Base-by-base conservation (phyloP, 2,329 filamentous ascomycete species). In the Microsporum canis region DNA sequence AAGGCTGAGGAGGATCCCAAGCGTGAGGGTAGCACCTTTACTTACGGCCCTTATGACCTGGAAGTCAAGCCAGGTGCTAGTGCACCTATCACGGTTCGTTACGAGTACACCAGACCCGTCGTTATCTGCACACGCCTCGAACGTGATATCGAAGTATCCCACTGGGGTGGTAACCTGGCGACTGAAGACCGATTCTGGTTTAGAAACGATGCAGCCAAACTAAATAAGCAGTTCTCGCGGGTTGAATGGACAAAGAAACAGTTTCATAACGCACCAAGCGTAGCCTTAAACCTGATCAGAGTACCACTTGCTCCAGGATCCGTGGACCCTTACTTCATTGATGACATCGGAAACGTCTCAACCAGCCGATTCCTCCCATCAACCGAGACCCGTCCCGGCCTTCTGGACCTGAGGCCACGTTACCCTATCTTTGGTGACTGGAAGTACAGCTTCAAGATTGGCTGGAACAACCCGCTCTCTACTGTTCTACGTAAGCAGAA, bases 371-470 rank as follows among this genome's bases (percentile, higher is more conserved):
- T 95, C 82, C 83, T 91, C 57, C 76, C 75, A 0, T 74, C 75
- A 17, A 41, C 55, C 3, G 69, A 69, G 64, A 84, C 80, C 66
- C 88, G 88, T 27, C 88, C 92, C 74, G 87, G 89, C n/a, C 78
- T 87, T 47, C 82, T 99, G 33, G 91, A 96, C 75, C 81, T 96
- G 65, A 94, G 91, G 80, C 94, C 94, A 23, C 85, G 94, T 59
- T 99, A 95, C 75, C 94, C 94, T n/a, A 75, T 99, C 29, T 99
- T 96, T 69, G 94, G 94, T 63, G 91, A 89, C 63, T 99, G 94
- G 94, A 96, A 95, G 76, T 97, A 96, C 76, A 94, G 89, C 66
- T 99, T 97, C 79, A 89, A 88, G 62, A 86, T 97, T 61, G 94
- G 94, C 67, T 99, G 94, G 94, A 95, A 97, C 77, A 86, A 88